A percentile compares a stretch with the other conserved stretches of the same genome.
phyloP scores from a whole-genome alignment of 768 basidiomycete species.

The Pholiota microspora region DNA sequence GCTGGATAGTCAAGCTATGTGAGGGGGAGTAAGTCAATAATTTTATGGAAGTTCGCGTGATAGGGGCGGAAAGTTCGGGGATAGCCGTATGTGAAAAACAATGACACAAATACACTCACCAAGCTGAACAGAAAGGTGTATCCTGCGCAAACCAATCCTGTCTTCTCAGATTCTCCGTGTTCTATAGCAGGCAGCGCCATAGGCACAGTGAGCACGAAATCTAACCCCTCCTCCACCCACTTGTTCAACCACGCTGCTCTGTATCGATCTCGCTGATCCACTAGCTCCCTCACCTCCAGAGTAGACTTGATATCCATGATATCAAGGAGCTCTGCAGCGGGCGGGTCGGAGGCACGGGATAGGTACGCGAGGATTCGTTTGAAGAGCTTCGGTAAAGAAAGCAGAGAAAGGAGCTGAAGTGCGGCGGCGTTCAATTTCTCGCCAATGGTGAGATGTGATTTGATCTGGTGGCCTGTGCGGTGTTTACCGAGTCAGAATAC shows the following conservation, averaged over 20 bases:
- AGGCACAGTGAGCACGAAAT: slow-evolving; percentile 63
- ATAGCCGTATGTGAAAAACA: neutral
- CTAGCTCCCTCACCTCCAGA: slow-evolving; percentile 46
- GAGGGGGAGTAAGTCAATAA: slow-evolving; percentile 35
- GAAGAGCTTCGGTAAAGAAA: slow-evolving; percentile 34
- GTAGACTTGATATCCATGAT: slow-evolving; percentile 48
- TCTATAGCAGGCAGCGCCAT: slow-evolving; percentile 61
- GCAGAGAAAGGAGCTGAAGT: slow-evolving; percentile 29
- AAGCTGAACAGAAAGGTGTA: slow-evolving; percentile 71
- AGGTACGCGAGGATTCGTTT: slow-evolving; percentile 44
- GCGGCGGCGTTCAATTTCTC: slow-evolving; percentile 33
- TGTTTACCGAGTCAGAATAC: neutral
- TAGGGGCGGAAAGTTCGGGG: slow-evolving; percentile 12
- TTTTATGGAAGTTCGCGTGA: slow-evolving; percentile 23
- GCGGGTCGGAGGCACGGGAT: slow-evolving; percentile 34
- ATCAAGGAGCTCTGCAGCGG: slow-evolving; percentile 32
- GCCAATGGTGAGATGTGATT: slow-evolving; percentile 28
- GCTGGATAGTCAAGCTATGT: slow-evolving; percentile 36
- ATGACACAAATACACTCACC: slow-evolving; percentile 34
- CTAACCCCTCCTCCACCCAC: slow-evolving; percentile 49
- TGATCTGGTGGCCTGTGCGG: slow-evolving; percentile 42
- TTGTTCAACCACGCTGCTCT: slow-evolving; percentile 44
- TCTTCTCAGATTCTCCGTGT: slow-evolving; percentile 47
- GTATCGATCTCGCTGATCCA: slow-evolving; percentile 43
- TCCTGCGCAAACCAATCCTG: slow-evolving; percentile 56